Percentiles rank a stretch among this genome's conserved stretches.
Conservation (phyloP, 768 basidiomycete species). For the Pleurotus eryngii region DNA sequence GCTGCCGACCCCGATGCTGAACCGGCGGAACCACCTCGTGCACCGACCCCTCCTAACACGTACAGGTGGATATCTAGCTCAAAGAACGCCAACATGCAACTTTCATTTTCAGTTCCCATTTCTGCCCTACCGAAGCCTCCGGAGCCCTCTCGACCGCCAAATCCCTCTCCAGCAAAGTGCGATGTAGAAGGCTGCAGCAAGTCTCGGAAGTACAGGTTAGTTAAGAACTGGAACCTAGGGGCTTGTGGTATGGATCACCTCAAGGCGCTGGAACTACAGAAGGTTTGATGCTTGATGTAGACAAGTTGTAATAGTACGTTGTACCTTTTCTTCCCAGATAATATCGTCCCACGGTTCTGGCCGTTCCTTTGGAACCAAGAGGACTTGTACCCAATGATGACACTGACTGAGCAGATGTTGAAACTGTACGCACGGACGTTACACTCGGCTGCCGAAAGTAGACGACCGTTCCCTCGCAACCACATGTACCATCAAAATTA, state of each 20-base stretch:
- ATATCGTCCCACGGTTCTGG: too few species aligned
- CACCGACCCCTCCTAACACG: constrained; percentile 27
- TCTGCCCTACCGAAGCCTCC: constrained; percentile 12
- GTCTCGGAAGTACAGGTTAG: constrained; percentile 61
- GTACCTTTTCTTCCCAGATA: too few species aligned
- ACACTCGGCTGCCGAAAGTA: too few species aligned
- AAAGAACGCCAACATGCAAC: constrained; percentile 33
- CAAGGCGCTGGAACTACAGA: constrained; percentile 42
- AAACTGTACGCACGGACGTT: too few species aligned
- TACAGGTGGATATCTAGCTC: constrained; percentile 72
- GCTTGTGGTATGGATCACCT: constrained; percentile 70
- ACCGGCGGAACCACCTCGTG: constrained; percentile 31
- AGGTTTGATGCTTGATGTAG: not conserved
- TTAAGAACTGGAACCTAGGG: constrained; percentile 57
- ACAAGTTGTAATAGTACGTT: too few species aligned
- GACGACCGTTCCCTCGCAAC: too few species aligned
- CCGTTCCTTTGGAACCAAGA: too few species aligned
- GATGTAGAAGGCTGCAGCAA: constrained; percentile 56
- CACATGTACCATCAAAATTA: too few species aligned
- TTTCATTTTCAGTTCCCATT: constrained; percentile 56
- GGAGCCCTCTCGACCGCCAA: constrained; percentile 9
- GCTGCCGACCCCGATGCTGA: constrained; percentile 28
- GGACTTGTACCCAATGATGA: too few species aligned
- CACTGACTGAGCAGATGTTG: too few species aligned
- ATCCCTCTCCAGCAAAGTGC: constrained; percentile 31